A percentile compares a stretch with the other conserved stretches of the same genome.
Conservation (phyloP, 2,329 filamentous ascomycete genomes). For the Elsinoe ampelina region DNA sequence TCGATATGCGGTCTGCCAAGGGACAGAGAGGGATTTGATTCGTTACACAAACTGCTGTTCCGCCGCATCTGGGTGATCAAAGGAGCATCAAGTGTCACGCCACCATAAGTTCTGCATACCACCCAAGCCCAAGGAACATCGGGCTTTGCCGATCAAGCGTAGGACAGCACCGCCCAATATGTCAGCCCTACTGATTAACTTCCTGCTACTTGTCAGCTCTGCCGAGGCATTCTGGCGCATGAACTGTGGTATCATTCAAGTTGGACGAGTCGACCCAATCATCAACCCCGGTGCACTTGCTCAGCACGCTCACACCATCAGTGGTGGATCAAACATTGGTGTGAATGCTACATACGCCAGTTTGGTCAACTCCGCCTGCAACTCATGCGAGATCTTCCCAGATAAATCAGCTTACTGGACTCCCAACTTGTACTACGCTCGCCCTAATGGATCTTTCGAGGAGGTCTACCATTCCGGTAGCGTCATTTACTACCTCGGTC, state of each 20-base stretch:
- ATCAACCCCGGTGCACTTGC: slow-evolving; percentile 26
- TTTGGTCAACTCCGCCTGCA: slow-evolving; percentile 20
- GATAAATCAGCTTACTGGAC: slow-evolving; percentile 33
- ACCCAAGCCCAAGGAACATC: not conserved
- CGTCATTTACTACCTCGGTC: slow-evolving; percentile 24
- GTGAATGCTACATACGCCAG: slow-evolving; percentile 19
- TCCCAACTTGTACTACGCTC: slow-evolving; percentile 28
- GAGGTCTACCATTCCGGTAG: slow-evolving; percentile 22
- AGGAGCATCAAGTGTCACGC: not conserved
- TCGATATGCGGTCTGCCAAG: not conserved
- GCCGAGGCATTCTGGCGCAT: slow-evolving; percentile 30
- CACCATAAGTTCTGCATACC: not conserved
- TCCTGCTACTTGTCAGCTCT: slow-evolving; percentile 10
- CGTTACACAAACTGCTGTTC: not conserved
- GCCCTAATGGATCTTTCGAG: slow-evolving; percentile 28
- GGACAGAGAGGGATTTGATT: not conserved
- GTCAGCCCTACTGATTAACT: slow-evolving; percentile 5
- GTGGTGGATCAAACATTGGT: slow-evolving; percentile 26
- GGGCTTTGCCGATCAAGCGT: not conserved
- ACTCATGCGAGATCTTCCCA: slow-evolving; percentile 26
- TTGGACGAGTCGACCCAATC: slow-evolving; percentile 29
- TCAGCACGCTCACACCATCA: slow-evolving; percentile 27
- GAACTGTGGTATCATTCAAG: slow-evolving; percentile 28
- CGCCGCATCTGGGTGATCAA: not conserved
- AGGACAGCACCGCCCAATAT: slow-evolving; percentile 2